Base-by-base conservation (phyloP, 495 filamentous ascomycete genomes). In the Neurospora africana region DNA sequence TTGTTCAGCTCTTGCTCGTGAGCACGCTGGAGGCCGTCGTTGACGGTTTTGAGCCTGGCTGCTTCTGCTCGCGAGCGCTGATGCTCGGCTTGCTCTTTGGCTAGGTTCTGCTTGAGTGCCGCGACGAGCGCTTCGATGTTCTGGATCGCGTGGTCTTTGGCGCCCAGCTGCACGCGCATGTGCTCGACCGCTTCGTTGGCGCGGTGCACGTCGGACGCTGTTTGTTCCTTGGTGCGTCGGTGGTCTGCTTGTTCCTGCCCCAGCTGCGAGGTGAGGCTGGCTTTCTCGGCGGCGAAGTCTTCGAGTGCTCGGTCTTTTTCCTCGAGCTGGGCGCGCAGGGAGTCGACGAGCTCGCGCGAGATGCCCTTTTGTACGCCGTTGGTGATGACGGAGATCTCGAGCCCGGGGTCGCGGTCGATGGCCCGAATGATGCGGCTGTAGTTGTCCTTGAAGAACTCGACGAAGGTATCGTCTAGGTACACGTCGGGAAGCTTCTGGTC, bases 401-500 rank as follows among this genome's bases (percentile, higher is more conserved):
- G 82, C 10, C 89, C 93, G 6, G 95, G 95, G 72, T 97, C 93
- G 68, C 94, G 91, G 79, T 99, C 95, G 76, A 99, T 92, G 23
- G 95, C 92, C 70, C 93, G 88, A 23, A 91, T 83, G 70, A 98
- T 82, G 38, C 94, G 92, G 73, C 91, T 93, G 78, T 94, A 99
- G 78, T 97, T 95, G 76, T 98, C 93, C 78, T 97, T 97, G 73
- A 98, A 86, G 78, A 98, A 97, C 72, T 97, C 94, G 44, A 98
- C 89, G 79, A 98, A 98, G 0, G 89, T 87, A 53, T 87, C 86
- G 75, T 97, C 93, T 72, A 98, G 94, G 78, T 89, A 94, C 8
- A 97, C 91, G 23, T 95, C 91, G 27, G 95, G 93, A 5, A 95
- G 84, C 72, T 79, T 82, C 35, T 87, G 86, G 37, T 87, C 89